phyloP scores from a whole-genome alignment of 2,329 filamentous ascomycete species.

The Colletotrichum agaves region DNA sequence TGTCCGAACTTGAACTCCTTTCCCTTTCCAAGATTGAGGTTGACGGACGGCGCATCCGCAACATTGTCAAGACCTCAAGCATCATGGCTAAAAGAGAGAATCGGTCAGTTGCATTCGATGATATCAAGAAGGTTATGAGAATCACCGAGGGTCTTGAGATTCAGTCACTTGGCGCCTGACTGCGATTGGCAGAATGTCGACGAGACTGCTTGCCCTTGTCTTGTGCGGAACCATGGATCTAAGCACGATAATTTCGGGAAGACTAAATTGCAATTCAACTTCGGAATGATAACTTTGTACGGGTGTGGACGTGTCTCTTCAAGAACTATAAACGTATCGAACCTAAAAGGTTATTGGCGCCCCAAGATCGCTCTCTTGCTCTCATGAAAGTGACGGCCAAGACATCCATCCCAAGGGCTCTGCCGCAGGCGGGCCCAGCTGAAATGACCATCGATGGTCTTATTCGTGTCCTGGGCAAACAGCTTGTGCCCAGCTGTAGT shows the following conservation, averaged over 20 bases:
- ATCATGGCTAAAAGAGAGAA: constrained; percentile 40
- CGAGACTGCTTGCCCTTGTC: background rate
- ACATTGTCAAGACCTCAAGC: constrained; percentile 41
- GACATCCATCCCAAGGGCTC: too few relatives aligned
- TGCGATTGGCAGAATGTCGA: background rate
- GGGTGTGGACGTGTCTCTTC: background rate
- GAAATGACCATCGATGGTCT: background rate
- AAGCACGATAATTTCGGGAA: too few relatives aligned
- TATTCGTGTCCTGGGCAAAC: constrained; percentile 17
- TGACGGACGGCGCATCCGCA: constrained; percentile 41
- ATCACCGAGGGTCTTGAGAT: constrained; percentile 41
- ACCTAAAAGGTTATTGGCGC: background rate
- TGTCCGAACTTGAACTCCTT: constrained; percentile 32
- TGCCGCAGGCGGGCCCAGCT: background rate
- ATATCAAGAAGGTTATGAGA: constrained; percentile 40
- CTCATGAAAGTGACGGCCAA: background rate
- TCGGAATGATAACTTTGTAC: background rate
- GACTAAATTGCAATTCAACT: too few relatives aligned
- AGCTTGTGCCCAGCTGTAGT: constrained; percentile 16
- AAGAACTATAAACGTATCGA: background rate
- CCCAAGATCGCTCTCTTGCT: rapidly evolving
- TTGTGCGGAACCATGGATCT: too few relatives aligned
- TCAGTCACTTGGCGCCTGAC: background rate
- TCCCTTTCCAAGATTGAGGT: constrained; percentile 37
- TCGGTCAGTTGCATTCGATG: constrained; percentile 35